phyloP scores from a whole-genome alignment of 768 basidiomycete species.

The Mycena capillaripes region DNA sequence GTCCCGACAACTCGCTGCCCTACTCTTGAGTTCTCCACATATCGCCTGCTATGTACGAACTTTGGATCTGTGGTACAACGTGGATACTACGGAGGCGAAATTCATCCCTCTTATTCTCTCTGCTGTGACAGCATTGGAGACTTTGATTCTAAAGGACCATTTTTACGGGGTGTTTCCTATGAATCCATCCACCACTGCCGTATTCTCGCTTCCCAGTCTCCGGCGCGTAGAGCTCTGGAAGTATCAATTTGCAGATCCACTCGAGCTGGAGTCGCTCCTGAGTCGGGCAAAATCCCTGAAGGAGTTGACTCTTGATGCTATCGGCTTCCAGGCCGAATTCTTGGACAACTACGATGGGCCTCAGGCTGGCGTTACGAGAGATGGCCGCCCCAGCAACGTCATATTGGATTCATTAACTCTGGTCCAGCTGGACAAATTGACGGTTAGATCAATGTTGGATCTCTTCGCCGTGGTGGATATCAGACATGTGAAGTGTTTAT shows the following conservation, averaged over 20 bases:
- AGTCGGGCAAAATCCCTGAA: not conserved
- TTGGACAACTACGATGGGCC: not conserved
- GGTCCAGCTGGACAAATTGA: not conserved
- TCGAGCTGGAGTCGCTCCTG: not conserved
- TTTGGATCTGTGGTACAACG: not conserved
- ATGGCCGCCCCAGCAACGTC: not conserved
- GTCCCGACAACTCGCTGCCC: not conserved
- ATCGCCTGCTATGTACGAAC: not conserved
- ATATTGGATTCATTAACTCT: not conserved
- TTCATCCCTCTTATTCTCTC: not conserved
- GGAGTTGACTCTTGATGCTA: not conserved
- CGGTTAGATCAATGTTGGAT: not conserved
- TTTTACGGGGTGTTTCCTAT: not conserved
- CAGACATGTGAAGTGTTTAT: not conserved
- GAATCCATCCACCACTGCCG: not conserved
- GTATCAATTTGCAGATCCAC: not conserved
- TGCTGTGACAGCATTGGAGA: not conserved
- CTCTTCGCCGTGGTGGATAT: not conserved
- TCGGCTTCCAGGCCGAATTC: not conserved
- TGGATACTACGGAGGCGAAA: not conserved
- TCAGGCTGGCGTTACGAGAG: too few relatives aligned
- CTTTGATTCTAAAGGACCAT: not conserved
- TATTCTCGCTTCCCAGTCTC: conserved; percentile 3
- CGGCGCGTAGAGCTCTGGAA: not conserved
- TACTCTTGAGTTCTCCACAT: not conserved